Evolutionary conservation across 129 eudicot genomes (phyloP).

Genomic region (Centaurea solstitialis): DNA sequence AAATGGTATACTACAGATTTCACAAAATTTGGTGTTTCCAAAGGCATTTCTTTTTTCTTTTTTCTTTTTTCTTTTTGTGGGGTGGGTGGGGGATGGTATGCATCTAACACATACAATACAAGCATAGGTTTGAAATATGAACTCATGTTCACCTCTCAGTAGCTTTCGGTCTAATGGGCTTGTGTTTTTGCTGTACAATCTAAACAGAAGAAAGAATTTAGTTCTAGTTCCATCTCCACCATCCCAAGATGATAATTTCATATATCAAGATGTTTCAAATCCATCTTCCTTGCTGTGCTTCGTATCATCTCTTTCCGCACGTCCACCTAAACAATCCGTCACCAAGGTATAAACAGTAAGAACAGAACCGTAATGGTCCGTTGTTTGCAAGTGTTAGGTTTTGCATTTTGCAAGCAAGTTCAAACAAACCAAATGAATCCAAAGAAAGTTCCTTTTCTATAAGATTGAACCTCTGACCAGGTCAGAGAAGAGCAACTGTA

Average conservation of each 20-base stretch:
- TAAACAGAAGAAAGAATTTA: constrained; percentile 3
- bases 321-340: constrained; percentile 61
- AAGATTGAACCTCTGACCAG: too few relatives aligned
- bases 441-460: too few relatives aligned
- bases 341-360: constrained; percentile 6
- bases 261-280: constrained; percentile 72
- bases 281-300: constrained; percentile 54
- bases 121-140: constrained; percentile 1
- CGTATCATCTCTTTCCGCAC: constrained; percentile 73
- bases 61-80: not conserved
- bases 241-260: constrained; percentile 27
- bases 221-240: not conserved
- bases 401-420: not conserved
- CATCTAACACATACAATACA: constrained; percentile 23
- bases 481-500: too few relatives aligned
- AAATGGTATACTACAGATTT: not conserved
- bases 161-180: not conserved
- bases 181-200: constrained; percentile 20
- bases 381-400: not conserved
- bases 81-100: not conserved
- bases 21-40: constrained; percentile 4
- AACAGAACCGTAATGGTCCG: not conserved
- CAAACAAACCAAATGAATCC: too few relatives aligned
- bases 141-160: constrained; percentile 16
- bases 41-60: not conserved